Evolutionary conservation across 495 filamentous ascomycete genomes (phyloP).

Genomic region (Xylaria bambusicola): DNA sequence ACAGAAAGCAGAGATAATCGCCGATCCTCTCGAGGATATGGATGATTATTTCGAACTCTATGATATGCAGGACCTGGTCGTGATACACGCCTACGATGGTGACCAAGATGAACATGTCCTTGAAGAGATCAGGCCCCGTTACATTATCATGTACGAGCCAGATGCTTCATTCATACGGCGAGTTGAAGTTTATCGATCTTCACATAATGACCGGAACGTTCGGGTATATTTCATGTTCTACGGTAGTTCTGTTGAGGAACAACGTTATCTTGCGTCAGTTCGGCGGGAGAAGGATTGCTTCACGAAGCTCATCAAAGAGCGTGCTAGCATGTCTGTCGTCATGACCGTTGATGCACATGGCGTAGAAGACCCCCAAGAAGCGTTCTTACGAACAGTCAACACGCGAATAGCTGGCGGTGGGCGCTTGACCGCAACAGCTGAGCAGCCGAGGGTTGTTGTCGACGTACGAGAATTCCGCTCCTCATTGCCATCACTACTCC

Average conservation of each 20-base stretch:
- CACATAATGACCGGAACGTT: conserved; percentile 84
- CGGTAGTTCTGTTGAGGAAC: conserved; percentile 91
- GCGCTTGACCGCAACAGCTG: conserved; percentile 79
- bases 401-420: conserved; percentile 96
- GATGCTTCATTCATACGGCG: conserved; percentile 93
- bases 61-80: conserved; percentile 84
- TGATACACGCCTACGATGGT: conserved; percentile 86
- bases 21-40: conserved; percentile 84
- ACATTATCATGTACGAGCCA: conserved; percentile 98
- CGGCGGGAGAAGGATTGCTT: conserved; percentile 94
- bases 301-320: conserved; percentile 88
- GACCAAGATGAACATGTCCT: conserved; percentile 95
- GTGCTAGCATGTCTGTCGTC: conserved; percentile 87
- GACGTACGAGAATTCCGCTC: conserved; percentile 96
- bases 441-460: conserved; percentile 90
- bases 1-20: conserved; percentile 73
- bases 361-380: conserved; percentile 82
- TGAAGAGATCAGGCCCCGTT: conserved; percentile 88
- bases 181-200: conserved; percentile 94
- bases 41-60: conserved; percentile 91
- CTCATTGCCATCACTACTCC: conserved; percentile 85
- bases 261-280: conserved; percentile 86
- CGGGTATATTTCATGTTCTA: conserved; percentile 97
- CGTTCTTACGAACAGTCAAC: conserved; percentile 92
- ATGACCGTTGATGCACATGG: conserved; percentile 69